Conservation (phyloP, 2,329 filamentous ascomycete species). For the Arthrinium phaeospermum region DNA sequence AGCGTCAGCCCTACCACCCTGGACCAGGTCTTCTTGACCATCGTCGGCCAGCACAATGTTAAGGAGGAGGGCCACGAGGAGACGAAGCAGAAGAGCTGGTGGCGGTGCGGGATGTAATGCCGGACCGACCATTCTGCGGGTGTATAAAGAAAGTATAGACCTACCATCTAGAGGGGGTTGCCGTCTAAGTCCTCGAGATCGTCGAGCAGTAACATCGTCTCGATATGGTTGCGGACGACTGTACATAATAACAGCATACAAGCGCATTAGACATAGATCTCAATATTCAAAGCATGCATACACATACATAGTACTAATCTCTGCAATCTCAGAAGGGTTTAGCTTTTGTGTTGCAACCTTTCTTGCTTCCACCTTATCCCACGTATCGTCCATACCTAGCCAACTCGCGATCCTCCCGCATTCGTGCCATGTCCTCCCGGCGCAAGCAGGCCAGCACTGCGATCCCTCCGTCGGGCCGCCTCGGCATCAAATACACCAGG, state of each 20-base stretch:
- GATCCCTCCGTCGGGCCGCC: slow-evolving; percentile 47
- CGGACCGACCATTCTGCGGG: too few relatives aligned
- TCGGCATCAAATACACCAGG: slow-evolving; percentile 57
- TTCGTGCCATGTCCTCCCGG: slow-evolving; percentile 52
- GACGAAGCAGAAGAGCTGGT: slow-evolving; percentile 1
- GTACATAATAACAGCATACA: slow-evolving; percentile 3
- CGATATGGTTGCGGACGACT: neutral
- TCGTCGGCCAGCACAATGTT: slow-evolving; percentile 81
- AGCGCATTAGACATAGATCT: neutral
- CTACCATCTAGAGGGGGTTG: too few relatives aligned
- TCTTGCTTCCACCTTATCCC: too few relatives aligned
- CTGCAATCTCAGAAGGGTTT: too few relatives aligned
- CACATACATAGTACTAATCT: neutral
- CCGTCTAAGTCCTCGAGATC: too few relatives aligned
- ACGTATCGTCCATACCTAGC: slow-evolving; percentile 43
- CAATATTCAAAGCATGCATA: neutral
- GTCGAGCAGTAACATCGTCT: neutral
- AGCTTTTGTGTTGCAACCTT: too few relatives aligned
- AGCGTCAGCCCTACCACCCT: slow-evolving; percentile 85
- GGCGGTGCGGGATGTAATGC: neutral
- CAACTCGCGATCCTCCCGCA: slow-evolving; percentile 51
- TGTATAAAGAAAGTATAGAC: too few relatives aligned
- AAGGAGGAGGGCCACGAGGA: slow-evolving; percentile 70
- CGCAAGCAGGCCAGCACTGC: slow-evolving; percentile 50
- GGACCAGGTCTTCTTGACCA: slow-evolving; percentile 88